phyloP scores from a whole-genome alignment of 768 basidiomycete species.

The Sporobolomyces roseus region DNA sequence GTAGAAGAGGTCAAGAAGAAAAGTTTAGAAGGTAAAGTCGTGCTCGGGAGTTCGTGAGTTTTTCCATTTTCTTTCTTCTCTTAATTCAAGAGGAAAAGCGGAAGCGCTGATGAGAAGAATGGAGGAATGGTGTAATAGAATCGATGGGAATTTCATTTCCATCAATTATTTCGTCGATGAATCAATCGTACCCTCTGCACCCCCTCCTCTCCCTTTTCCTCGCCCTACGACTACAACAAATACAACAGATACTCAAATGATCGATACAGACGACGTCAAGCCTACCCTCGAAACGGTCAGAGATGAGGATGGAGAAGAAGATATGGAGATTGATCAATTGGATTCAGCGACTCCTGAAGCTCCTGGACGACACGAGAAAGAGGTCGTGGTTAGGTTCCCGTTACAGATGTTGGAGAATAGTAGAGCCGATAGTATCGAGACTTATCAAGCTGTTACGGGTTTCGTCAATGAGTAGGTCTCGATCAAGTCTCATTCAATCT shows the following conservation, averaged over 20 bases:
- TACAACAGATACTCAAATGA: conserved; percentile 6
- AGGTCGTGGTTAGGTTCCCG: conserved; percentile 21
- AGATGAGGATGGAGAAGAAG: conserved; percentile 12
- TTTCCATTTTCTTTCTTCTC: not conserved
- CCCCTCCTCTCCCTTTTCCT: not conserved
- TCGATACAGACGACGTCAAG: conserved; percentile 27
- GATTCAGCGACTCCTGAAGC: conserved; percentile 11
- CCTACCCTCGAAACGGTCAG: conserved; percentile 9
- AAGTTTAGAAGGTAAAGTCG: conserved; percentile 10
- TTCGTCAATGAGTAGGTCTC: conserved; percentile 25
- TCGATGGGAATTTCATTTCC: conserved; percentile 12
- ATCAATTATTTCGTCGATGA: conserved; percentile 21
- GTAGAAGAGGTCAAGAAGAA: conserved; percentile 2
- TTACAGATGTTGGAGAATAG: not conserved
- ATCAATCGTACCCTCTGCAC: not conserved
- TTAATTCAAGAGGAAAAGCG: not conserved
- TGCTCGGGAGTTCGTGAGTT: conserved; percentile 7
- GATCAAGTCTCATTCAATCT: not conserved
- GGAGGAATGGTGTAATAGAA: no score
- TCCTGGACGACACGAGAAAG: no score
- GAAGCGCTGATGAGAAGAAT: no score
- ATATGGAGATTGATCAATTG: conserved; percentile 25
- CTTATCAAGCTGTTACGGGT: not conserved
- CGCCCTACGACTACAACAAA: no score
- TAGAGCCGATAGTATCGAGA: conserved; percentile 6